These are phyloP conservation scores for Suillus decipiens DNA, from an alignment of 768 basidiomycete genomes.

Conservation along the genomic window DNA sequence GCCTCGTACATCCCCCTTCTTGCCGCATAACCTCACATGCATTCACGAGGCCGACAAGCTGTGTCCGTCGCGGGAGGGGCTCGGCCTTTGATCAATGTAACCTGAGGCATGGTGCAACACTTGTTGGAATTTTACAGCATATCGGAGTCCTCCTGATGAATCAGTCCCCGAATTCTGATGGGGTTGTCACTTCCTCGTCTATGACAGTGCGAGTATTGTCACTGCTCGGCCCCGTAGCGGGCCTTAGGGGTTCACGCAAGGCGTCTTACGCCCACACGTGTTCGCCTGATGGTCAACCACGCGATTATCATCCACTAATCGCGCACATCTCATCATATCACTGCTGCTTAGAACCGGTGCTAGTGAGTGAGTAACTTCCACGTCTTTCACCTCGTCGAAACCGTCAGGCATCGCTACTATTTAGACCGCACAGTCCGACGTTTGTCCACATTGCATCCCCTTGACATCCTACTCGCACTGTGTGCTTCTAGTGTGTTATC, in stretches of 20 bases:
- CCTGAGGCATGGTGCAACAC: not conserved
- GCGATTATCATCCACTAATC: conserved; percentile 36
- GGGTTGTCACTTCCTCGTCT: not conserved
- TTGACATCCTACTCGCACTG: conserved; percentile 15
- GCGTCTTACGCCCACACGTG: conserved; percentile 27
- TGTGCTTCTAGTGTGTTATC: conserved; percentile 16
- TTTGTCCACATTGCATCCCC: conserved; percentile 23
- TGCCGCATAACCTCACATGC: not conserved
- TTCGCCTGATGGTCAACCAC: conserved; percentile 31
- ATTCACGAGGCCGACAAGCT: not conserved
- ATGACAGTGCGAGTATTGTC: not conserved
- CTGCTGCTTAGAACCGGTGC: conserved; percentile 22
- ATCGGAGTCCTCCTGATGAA: not conserved
- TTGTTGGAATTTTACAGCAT: not conserved
- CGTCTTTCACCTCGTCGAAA: conserved; percentile 35
- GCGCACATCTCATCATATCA: conserved; percentile 36
- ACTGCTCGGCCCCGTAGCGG: not conserved
- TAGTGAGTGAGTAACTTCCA: conserved; percentile 24
- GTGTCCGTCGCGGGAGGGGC: not conserved
- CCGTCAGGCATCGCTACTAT: conserved; percentile 35
- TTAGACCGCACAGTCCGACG: conserved; percentile 29
- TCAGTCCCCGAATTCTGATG: conserved; percentile 2
- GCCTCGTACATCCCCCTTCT: conserved; percentile 1
- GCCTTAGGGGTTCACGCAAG: not conserved
- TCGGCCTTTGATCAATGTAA: not conserved